Evolutionary conservation across 306 rosid species (phyloP), one percentile per base, ranked within the genome.

Genomic region (Arachis hypogaea): DNA sequence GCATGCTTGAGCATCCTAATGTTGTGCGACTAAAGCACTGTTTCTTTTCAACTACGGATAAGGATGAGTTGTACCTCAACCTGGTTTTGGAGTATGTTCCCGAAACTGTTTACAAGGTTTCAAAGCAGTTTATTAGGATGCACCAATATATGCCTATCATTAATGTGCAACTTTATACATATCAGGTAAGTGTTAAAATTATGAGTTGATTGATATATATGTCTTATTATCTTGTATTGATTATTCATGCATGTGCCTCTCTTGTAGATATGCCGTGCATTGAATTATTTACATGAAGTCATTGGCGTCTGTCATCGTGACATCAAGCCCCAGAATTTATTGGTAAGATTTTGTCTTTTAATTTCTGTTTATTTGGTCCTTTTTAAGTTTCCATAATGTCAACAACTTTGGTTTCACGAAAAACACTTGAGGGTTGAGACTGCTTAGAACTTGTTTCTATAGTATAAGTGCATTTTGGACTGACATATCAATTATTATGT

Each of bases 271-370:
- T 93, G 96, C n/a, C 97, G 96, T 28, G 97, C 88, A 7, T 75
- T 93, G 42, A 93, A 89, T 80, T 93, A 93, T 82, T 66, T 93
- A 59, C 98, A 92, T 81, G 79, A 86, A 43, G 97, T 91, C 16
- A 76, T 93, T 62, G 96, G 96, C 18, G 92, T 91, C 73, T 93
- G 98, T 72, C 98, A 93, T 72, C 97, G 97, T 75, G 98, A 92
- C 88, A 90, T 92, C 81, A 92, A 92, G 82, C 98, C 98, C 45
- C 98, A 92, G 80, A 92, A 92, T 69, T 78, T 92, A 41, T 82
- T 92, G 96, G 98, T 90, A 72, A 78, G 84, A 59, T 54, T 78
- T 72, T 50, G 12, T 67, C 3, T 30, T 30, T 30, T 51, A 14
- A 22, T 44, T 59, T 41, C 0, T 3, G 5, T 6, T 9, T 43